phyloP scores from a whole-genome alignment of 2,329 filamentous ascomycete species.

The Pestalotiopsis fici region DNA sequence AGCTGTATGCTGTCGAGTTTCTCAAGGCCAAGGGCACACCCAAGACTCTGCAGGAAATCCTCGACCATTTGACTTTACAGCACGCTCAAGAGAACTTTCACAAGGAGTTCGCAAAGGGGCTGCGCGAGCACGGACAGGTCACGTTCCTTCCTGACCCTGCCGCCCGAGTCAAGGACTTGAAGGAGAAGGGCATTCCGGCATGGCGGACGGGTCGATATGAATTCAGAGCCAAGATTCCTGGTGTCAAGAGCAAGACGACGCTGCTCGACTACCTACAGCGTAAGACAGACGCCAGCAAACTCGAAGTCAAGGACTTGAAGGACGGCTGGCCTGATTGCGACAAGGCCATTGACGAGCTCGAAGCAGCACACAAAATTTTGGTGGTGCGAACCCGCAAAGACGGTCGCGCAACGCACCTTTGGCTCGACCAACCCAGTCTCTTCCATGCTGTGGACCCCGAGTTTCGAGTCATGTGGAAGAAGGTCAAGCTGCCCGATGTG shows the following conservation, averaged over 20 bases:
- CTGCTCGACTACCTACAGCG: constrained; percentile 80
- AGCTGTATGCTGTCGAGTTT: constrained; percentile 84
- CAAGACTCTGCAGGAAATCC: constrained; percentile 73
- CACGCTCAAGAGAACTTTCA: constrained; percentile 62
- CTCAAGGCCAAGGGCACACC: constrained; percentile 71
- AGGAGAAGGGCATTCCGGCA: constrained; percentile 62
- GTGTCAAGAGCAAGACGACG: constrained; percentile 75
- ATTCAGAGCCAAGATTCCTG: constrained; percentile 78
- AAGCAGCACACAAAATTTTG: constrained; percentile 76
- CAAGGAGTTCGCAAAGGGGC: constrained; percentile 65
- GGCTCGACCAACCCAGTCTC: constrained; percentile 82
- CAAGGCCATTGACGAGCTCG: constrained; percentile 74
- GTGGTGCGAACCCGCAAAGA: constrained; percentile 94
- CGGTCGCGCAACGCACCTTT: constrained; percentile 80
- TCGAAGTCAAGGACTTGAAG: constrained; percentile 87
- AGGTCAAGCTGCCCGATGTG: constrained; percentile 72
- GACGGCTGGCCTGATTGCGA: constrained; percentile 93
- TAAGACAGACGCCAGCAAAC: constrained; percentile 77
- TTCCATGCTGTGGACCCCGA: constrained; percentile 76
- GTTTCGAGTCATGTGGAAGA: constrained; percentile 82
- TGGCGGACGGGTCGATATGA: constrained; percentile 73
- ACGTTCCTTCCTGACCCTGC: constrained; percentile 57
- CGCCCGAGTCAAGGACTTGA: constrained; percentile 59
- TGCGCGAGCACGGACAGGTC: constrained; percentile 65
- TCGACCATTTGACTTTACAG: constrained; percentile 77